Conservation (phyloP, 441 rosid species). For the Codiaeum variegatum region DNA sequence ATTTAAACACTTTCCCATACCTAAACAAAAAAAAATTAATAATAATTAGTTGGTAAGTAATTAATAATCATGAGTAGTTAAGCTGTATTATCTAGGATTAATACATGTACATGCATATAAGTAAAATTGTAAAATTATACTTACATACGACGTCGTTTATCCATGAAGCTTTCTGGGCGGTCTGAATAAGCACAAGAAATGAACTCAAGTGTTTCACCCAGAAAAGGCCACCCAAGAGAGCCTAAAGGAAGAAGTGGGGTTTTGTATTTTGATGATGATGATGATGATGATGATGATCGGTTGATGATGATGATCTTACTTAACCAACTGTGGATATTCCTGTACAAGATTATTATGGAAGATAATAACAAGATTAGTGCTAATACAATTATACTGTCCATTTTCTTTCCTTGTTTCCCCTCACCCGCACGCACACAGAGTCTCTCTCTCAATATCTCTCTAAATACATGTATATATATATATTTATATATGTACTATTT, state of each 20-base stretch:
- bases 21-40: constrained; percentile 22
- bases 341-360: constrained; percentile 34
- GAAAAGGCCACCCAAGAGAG: constrained; percentile 76
- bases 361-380: constrained; percentile 22
- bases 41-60: neutral
- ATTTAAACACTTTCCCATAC: constrained; percentile 93
- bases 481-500: neutral
- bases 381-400: constrained; percentile 36
- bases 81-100: neutral
- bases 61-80: neutral
- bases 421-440: neutral
- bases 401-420: constrained; percentile 2
- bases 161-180: constrained; percentile 86
- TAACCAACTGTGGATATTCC: constrained; percentile 21
- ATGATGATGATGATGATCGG: constrained; percentile 22
- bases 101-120: neutral
- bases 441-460: constrained; percentile 19
- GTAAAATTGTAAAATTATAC: constrained; percentile 4
- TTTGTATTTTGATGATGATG: constrained; percentile 26
- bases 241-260: constrained; percentile 62
- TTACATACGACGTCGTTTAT: constrained; percentile 71
- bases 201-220: constrained; percentile 92
- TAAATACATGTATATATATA: neutral
- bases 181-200: constrained; percentile 74
- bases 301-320: constrained; percentile 1